Percentiles rank a stretch among this genome's conserved stretches.
Evolutionary conservation across 2,329 filamentous ascomycete species (phyloP).

Genomic region (Pseudopithomyces maydicus): DNA sequence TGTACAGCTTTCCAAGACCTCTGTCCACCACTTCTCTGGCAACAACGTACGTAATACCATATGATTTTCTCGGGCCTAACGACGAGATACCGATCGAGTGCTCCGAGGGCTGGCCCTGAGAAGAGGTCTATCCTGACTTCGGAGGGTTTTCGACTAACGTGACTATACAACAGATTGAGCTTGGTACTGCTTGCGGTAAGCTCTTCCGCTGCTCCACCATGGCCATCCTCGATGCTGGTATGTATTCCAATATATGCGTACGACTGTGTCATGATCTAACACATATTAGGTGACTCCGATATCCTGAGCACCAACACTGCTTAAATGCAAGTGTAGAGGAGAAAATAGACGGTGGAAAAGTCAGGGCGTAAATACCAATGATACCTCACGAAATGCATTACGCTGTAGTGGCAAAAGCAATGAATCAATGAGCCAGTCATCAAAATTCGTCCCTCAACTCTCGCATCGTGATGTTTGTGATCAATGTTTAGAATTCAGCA

Average conservation of each 20-base stretch:
- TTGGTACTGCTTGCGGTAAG: constrained; percentile 98
- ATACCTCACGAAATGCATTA: constrained; percentile 7
- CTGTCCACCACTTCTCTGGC: constrained; percentile 96
- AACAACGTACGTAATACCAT: constrained; percentile 85
- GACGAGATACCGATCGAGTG: constrained; percentile 38
- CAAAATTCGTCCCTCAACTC: neutral
- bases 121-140: constrained; percentile 87
- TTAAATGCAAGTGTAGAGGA: constrained; percentile 34
- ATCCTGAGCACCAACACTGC: constrained; percentile 78
- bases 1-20: constrained; percentile 74
- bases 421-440: constrained; percentile 1
- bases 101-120: constrained; percentile 72
- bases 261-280: constrained; percentile 17
- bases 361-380: constrained; percentile 29
- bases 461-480: neutral
- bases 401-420: constrained; percentile 3
- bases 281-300: constrained; percentile 71
- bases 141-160: constrained; percentile 78
- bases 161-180: constrained; percentile 76
- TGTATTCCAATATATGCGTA: constrained; percentile 12
- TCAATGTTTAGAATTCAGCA: too few species aligned
- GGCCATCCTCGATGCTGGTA: constrained; percentile 91
- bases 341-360: constrained; percentile 15
- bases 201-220: constrained; percentile 98
- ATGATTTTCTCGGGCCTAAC: constrained; percentile 45